Conservation (phyloP, 306 rosid genomes). For the Malus fusca region DNA sequence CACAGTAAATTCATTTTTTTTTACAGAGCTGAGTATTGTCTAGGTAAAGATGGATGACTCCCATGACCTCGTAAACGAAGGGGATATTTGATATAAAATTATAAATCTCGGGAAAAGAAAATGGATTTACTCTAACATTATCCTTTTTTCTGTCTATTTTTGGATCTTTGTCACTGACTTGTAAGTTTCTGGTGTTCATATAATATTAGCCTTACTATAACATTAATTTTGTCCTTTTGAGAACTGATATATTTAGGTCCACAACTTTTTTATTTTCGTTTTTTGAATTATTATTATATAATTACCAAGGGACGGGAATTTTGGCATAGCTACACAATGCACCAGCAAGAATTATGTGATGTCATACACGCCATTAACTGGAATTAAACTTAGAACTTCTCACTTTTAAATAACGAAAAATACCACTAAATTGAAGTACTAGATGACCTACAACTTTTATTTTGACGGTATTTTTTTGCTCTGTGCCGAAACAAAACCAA, state of each 20-base stretch:
- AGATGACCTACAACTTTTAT: not conserved
- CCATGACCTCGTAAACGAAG: too few relatives aligned
- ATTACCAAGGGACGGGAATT: too few relatives aligned
- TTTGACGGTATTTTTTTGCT: too few relatives aligned
- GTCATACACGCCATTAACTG: fast-evolving
- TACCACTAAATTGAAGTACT: fast-evolving
- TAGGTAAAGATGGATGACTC: too few relatives aligned
- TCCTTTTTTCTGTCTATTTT: not conserved
- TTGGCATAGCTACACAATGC: too few relatives aligned
- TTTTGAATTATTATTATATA: not conserved
- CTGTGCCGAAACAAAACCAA: not conserved
- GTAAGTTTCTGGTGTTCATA: not conserved
- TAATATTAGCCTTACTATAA: not conserved
- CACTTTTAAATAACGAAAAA: not conserved
- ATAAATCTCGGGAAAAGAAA: not conserved
- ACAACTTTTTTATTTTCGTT: not conserved
- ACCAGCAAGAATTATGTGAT: too few relatives aligned
- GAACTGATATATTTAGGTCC: not conserved
- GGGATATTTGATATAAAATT: too few relatives aligned
- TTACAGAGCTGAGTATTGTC: too few relatives aligned
- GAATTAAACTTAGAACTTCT: too few relatives aligned
- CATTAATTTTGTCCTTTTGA: too few relatives aligned
- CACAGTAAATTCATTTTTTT: too few relatives aligned
- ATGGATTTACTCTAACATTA: not conserved
- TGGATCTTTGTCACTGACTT: not conserved